Base-by-base conservation (phyloP, 371 early-diverging fungal genomes). In the Phascolomyces articulosus region DNA sequence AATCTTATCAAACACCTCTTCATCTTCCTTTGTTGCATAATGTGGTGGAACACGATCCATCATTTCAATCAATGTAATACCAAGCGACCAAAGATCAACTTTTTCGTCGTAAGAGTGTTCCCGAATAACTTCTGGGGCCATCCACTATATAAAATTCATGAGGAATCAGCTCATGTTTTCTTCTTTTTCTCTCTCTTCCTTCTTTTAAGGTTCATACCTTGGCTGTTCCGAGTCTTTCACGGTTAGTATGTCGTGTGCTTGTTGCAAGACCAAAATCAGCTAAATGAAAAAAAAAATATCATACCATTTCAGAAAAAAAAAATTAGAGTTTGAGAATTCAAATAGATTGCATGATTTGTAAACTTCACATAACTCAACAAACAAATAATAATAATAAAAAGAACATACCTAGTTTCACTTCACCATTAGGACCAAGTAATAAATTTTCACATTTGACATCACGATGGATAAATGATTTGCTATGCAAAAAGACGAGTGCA, bases 41-140 rank as follows among this genome's bases (percentile, higher is more conserved):
- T 79, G 80, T 31, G 83, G 83, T 1, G 83, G 83, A 18, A 83
- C 83, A 60, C 83, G 78, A 55, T 83, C 83, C 80, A 83, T 79
- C 83, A 83, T 83, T 64, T 83, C 83, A 63, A 83, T 83, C 16
- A 83, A 23, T 27, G 83, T 76, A 34, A 83, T 78, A 2, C 83
- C 83, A 21, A 83, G 61, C 10, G 80, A 79, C 83, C 83, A 83
- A 18, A 83, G 27, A 55, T 83, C 83, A 10, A 78, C 73, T 59
- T 78, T 83, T 68, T 76, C 78, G 56, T 70, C 65, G 62, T 83
- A 83, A 16, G 57, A 18, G 4, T 65, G 27, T 67, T 79, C 77
- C 44, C 68, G 64, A 40, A 83, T 75, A 11, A 83, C 83, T 68
- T 83, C 83, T 26, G 83, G 83, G 9, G 83, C 78, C 83, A 83